A percentile compares a stretch with the other conserved stretches of the same genome.
These are phyloP conservation scores for Dryadomyces quercivorus DNA, from an alignment of 2,329 filamentous ascomycete genomes.

Conservation along the genomic window DNA sequence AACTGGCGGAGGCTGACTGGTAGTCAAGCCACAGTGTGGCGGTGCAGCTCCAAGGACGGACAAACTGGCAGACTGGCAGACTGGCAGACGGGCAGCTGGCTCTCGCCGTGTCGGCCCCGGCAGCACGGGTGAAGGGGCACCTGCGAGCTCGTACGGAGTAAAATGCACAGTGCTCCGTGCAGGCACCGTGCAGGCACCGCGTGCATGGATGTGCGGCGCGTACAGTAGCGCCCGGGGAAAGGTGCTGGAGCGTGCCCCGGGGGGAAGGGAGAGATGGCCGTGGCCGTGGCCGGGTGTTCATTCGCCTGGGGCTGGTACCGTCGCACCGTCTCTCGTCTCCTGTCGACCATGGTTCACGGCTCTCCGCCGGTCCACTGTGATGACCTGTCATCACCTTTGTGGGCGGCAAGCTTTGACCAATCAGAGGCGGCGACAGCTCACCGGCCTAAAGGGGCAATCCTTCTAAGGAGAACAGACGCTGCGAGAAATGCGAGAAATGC, in stretches of 20 bases:
- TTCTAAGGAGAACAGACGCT: neutral
- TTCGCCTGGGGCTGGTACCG: neutral
- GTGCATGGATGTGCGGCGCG: neutral
- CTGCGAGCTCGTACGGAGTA: too few relatives aligned
- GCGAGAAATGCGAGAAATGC: neutral
- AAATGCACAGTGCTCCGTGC: too few relatives aligned
- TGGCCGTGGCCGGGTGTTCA: neutral
- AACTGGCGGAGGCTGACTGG: neutral
- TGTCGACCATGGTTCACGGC: neutral
- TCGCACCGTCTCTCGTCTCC: neutral
- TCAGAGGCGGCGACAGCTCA: neutral
- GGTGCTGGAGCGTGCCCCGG: neutral
- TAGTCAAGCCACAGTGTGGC: neutral
- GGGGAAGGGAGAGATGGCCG: neutral
- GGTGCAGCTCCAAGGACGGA: neutral
- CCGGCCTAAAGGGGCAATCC: neutral
- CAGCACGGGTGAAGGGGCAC: neutral
- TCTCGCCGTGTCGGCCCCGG: neutral
- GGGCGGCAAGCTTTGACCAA: conserved; percentile 6
- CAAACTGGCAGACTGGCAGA: too few relatives aligned
- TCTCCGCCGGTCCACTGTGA: neutral
- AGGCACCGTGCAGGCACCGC: too few relatives aligned
- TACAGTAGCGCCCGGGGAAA: neutral
- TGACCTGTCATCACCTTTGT: neutral
- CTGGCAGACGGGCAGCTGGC: too few relatives aligned